Percentiles rank a stretch among this genome's conserved stretches.
Conservation (phyloP, 129 eudicot genomes). For the Ambrosia artemisiifolia region DNA sequence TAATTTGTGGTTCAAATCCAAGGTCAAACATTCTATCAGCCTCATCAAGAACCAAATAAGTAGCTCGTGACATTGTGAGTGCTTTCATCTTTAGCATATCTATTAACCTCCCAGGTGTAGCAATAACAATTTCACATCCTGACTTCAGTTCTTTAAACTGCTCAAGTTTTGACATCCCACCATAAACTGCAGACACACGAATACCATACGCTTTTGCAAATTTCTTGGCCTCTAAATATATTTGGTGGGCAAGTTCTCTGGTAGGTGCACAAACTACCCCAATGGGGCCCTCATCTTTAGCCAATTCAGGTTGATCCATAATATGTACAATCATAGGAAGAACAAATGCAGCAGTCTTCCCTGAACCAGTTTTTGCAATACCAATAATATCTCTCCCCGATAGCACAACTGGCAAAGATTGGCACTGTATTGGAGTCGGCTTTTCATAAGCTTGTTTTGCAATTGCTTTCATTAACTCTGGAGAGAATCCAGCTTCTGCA, state of each 20-base stretch:
- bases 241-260: constrained; percentile 95
- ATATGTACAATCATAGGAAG: constrained; percentile 97
- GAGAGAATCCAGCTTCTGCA: constrained; percentile 84
- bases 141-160: constrained; percentile 93
- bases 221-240: constrained; percentile 86
- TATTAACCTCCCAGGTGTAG: constrained; percentile 96
- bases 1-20: constrained; percentile 94
- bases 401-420: constrained; percentile 77
- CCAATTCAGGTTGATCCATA: constrained; percentile 96
- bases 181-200: constrained; percentile 95
- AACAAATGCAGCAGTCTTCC: constrained; percentile 94
- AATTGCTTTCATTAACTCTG: constrained; percentile 80
- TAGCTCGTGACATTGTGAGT: constrained; percentile 74
- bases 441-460: constrained; percentile 89
- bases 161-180: constrained; percentile 98
- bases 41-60: constrained; percentile 95
- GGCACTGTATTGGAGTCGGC: constrained; percentile 95
- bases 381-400: constrained; percentile 94
- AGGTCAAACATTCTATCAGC: constrained; percentile 99
- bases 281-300: constrained; percentile 91
- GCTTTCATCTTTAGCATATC: constrained; percentile 95
- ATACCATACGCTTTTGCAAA: constrained; percentile 79
- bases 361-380: constrained; percentile 98
- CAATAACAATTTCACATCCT: constrained; percentile 91
- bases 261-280: constrained; percentile 98